These are phyloP conservation scores for Mycotypha africana DNA, from an alignment of 371 early-diverging fungal genomes.

Conservation along the genomic window DNA sequence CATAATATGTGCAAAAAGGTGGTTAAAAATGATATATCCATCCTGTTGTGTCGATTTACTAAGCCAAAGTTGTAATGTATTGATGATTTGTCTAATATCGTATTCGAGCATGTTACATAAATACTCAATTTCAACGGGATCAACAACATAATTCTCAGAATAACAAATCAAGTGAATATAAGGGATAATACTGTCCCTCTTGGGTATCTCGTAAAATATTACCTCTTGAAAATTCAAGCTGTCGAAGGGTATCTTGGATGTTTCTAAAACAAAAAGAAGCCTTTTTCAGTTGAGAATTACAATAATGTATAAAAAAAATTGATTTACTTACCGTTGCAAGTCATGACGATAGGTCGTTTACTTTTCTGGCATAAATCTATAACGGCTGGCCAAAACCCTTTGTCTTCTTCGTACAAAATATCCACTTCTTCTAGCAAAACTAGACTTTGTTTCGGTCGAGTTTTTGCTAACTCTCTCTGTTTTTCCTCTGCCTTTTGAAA, in stretches of 20 bases:
- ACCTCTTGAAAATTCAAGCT: slow-evolving; percentile 14
- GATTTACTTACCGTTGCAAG: slow-evolving; percentile 58
- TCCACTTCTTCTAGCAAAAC: slow-evolving; percentile 80
- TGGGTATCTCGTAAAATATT: slow-evolving; percentile 11
- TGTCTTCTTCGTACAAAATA: slow-evolving; percentile 75
- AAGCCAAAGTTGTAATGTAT: slow-evolving; percentile 30
- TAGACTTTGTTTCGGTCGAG: slow-evolving; percentile 44
- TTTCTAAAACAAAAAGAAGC: slow-evolving; percentile 9
- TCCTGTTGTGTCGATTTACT: not conserved
- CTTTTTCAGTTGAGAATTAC: too few relatives aligned
- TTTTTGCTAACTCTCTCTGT: not conserved
- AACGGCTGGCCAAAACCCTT: slow-evolving; percentile 73
- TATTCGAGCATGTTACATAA: slow-evolving; percentile 14
- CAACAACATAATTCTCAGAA: slow-evolving; percentile 1
- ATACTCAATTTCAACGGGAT: slow-evolving; percentile 17
- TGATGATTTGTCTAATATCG: slow-evolving; percentile 25
- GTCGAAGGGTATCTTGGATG: slow-evolving; percentile 22
- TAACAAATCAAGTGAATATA: slow-evolving; percentile 30
- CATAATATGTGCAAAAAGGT: slow-evolving; percentile 10
- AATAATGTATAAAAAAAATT: too few relatives aligned
- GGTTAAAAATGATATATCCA: not conserved
- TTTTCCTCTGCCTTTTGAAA: not conserved
- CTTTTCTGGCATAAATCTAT: slow-evolving; percentile 60
- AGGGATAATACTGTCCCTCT: slow-evolving; percentile 13
- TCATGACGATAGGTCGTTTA: slow-evolving; percentile 75